Percentiles rank a stretch among this genome's conserved stretches.
These are phyloP conservation scores for Geotrichum aggregatum DNA, from an alignment of 1,139 yeast species.

Conservation along the genomic window DNA sequence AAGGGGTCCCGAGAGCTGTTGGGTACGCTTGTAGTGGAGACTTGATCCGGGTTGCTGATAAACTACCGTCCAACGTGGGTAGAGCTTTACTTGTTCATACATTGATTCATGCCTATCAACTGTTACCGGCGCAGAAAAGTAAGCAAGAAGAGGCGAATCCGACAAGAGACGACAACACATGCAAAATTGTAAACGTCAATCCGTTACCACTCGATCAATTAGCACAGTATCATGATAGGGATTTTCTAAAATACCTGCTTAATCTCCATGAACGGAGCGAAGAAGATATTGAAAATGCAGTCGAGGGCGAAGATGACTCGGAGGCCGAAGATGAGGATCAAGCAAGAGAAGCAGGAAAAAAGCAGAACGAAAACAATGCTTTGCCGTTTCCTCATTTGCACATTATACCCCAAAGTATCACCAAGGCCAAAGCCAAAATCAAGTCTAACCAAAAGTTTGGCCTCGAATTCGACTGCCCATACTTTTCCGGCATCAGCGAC, in stretches of 20 bases:
- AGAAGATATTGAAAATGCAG: slow-evolving; percentile 27
- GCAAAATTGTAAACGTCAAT: slow-evolving; percentile 18
- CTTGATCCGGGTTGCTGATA: slow-evolving; percentile 43
- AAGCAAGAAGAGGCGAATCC: neutral
- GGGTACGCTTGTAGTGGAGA: slow-evolving; percentile 33
- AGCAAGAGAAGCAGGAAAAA: neutral
- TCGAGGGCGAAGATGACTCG: slow-evolving; percentile 8
- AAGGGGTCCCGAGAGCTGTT: too few relatives aligned
- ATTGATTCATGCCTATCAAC: slow-evolving; percentile 44
- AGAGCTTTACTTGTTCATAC: slow-evolving; percentile 48
- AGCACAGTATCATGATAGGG: slow-evolving; percentile 41
- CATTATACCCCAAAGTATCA: slow-evolving; percentile 1
- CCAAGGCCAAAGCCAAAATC: slow-evolving; percentile 6
- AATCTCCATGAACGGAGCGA: slow-evolving; percentile 26
- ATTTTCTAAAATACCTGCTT: slow-evolving; percentile 40
- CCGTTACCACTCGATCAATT: slow-evolving; percentile 35
- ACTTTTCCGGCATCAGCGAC: slow-evolving; percentile 51
- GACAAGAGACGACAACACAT: neutral
- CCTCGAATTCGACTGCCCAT: slow-evolving; percentile 59
- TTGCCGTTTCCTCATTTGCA: slow-evolving; percentile 5
- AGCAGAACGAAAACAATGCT: neutral
- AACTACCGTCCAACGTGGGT: slow-evolving; percentile 51
- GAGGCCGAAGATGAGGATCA: slow-evolving; percentile 1
- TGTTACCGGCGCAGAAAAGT: slow-evolving; percentile 28
- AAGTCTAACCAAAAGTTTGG: slow-evolving; percentile 28